These are phyloP conservation scores for Aspergillus tubingensis DNA, from an alignment of 2,329 filamentous ascomycete species.

Conservation along the genomic window DNA sequence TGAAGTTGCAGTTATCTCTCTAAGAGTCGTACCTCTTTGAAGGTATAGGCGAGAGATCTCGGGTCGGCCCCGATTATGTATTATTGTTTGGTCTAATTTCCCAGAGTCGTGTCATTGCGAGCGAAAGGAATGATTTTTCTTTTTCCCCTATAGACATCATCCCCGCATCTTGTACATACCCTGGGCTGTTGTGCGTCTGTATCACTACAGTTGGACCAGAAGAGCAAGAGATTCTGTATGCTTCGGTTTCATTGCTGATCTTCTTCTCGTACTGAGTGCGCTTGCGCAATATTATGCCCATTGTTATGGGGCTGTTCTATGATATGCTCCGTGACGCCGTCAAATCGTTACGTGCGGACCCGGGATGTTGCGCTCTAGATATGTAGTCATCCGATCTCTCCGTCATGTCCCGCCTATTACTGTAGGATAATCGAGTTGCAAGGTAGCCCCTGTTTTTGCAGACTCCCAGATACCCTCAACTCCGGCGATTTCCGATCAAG, in stretches of 20 bases:
- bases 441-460: background rate
- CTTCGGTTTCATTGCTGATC: conserved; percentile 28
- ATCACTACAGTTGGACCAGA: conserved; percentile 42
- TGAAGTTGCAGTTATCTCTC: conserved; percentile 33
- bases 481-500: conserved; percentile 33
- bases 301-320: conserved; percentile 16
- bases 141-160: conserved; percentile 43
- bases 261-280: conserved; percentile 9
- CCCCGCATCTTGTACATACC: conserved; percentile 46
- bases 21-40: conserved; percentile 35
- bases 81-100: conserved; percentile 47
- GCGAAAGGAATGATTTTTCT: conserved; percentile 44
- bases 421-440: conserved; percentile 1
- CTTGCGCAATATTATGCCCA: background rate
- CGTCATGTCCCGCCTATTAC: background rate
- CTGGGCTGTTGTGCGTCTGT: conserved; percentile 42
- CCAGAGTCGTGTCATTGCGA: conserved; percentile 44
- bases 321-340: conserved; percentile 10
- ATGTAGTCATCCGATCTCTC: background rate
- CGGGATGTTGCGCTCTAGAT: background rate
- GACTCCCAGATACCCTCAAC: conserved; percentile 18
- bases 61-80: conserved; percentile 40
- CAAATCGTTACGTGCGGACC: conserved; percentile 1
- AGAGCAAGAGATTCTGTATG: conserved; percentile 41
- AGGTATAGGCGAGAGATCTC: conserved; percentile 38